Evolutionary conservation across 306 rosid species (phyloP), one percentile per base, ranked within the genome.

Genomic region (Astragalus glycyphyllos): DNA sequence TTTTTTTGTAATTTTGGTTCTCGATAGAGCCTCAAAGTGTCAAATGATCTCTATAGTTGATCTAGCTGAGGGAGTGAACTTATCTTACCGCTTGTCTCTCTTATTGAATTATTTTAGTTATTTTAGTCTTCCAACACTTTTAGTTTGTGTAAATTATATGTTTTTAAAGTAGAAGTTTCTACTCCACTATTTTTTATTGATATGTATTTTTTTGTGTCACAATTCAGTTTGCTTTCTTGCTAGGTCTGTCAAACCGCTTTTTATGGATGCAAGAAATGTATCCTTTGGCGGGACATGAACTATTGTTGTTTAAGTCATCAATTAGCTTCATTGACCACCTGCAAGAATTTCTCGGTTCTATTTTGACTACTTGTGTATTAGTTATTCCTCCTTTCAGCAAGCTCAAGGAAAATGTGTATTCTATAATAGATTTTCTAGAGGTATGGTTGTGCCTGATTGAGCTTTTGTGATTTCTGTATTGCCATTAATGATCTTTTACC

Each of bases 261-360:
- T 71, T 56, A 56, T 93, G 97, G 98, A 93, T 93, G 98, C 94
- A 90, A 86, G 86, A 81, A 62, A 29, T 81, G 74, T 85, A 85
- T 86, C 94, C 97, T 49, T 65, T 85, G 69, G 68, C 60, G 31
- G 87, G 87, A 48, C 86, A 69, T 35, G 98, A 90, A 35, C 7
- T 80, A 7, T 69, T 87, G 83, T 84, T 93, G 85, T 88, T 93
- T 80, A 93, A 93, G 85, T 79, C 98, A 40, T 81, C 96, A 4
- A 76, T 90, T 65, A 86, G 96, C 89, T 93, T 93, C 73, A 62
- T 93, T 57, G 97, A 93, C 75, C 98, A 90, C 82, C 77, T 93
- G 78, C 98, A 93, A 77, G 97, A 93, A 78, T 90, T 93, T 81
- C 87, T 93, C 55, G 79, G 96, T 62, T 85, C 94, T 77, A 54